phyloP scores from a whole-genome alignment of 2,329 filamentous ascomycete genomes.

The Camillea tinctor region DNA sequence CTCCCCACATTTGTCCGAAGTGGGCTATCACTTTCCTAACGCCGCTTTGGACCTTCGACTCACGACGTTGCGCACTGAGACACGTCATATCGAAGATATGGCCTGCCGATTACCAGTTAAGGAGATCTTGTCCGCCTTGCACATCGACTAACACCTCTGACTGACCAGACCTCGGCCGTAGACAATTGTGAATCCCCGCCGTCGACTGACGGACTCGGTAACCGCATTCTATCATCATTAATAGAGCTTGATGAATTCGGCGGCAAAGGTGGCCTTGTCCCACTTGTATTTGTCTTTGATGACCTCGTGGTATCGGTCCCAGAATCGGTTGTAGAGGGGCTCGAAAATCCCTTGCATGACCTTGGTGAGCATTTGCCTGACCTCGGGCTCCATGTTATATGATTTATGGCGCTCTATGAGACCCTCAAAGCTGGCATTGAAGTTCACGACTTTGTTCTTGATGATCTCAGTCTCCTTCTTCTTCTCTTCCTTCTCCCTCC shows the following conservation, averaged over 20 bases:
- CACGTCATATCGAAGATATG: constrained; percentile 16
- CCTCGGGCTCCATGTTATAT: constrained; percentile 88
- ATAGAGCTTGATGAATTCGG: constrained; percentile 57
- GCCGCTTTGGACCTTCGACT: constrained; percentile 14
- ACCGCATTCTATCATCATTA: constrained; percentile 22
- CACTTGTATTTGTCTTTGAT: constrained; percentile 99
- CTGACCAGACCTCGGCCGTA: not conserved
- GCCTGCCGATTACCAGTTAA: constrained; percentile 19
- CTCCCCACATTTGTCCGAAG: constrained; percentile 20
- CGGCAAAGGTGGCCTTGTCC: constrained; percentile 78
- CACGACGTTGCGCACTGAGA: constrained; percentile 14
- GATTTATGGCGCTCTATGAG: constrained; percentile 78
- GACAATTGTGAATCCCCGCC: not conserved
- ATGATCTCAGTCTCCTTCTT: constrained; percentile 95
- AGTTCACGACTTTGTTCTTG: constrained; percentile 91
- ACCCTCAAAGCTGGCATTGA: constrained; percentile 89
- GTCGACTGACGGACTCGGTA: constrained; percentile 5
- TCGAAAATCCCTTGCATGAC: constrained; percentile 92
- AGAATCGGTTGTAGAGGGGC: constrained; percentile 91
- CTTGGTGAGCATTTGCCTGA: constrained; percentile 73
- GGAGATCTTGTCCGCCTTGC: constrained; percentile 8
- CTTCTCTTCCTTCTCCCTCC: constrained; percentile 84
- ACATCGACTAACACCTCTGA: constrained; percentile 5
- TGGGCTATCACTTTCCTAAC: constrained; percentile 16
- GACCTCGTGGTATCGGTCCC: constrained; percentile 95